Conservation (phyloP, 176 grass and related monocot species). For the Paspalum vaginatum region DNA sequence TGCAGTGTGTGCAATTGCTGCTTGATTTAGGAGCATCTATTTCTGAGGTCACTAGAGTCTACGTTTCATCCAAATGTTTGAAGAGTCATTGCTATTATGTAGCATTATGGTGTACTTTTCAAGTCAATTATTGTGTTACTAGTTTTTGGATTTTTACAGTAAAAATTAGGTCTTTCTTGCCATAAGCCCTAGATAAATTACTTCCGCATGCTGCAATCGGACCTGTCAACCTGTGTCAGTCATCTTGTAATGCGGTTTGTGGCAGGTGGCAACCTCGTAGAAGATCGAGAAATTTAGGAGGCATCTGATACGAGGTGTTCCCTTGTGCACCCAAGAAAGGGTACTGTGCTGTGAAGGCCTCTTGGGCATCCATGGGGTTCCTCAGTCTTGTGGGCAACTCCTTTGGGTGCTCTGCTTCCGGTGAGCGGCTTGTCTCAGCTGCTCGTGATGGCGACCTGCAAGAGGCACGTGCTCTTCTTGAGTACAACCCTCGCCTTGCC, state of each 20-base stretch:
- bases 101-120: background rate
- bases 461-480: conserved; percentile 90
- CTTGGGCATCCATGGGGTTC: conserved; percentile 78
- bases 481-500: conserved; percentile 88
- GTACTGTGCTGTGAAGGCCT: conserved; percentile 12
- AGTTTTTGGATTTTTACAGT: background rate
- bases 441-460: conserved; percentile 90
- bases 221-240: conserved; percentile 13
- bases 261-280: background rate
- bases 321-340: background rate
- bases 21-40: conserved; percentile 83
- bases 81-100: background rate
- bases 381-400: conserved; percentile 97
- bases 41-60: conserved; percentile 59
- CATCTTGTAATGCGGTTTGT: conserved; percentile 30
- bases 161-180: conserved; percentile 14
- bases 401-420: conserved; percentile 93
- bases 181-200: conserved; percentile 6
- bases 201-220: background rate
- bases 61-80: background rate
- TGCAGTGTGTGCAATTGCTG: conserved; percentile 80
- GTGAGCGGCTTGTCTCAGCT: conserved; percentile 93
- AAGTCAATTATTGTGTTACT: background rate
- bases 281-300: conserved; percentile 26
- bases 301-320: conserved; percentile 24